phyloP scores from a whole-genome alignment of 371 early-diverging fungal genomes.

The Syncephalis fuscata region DNA sequence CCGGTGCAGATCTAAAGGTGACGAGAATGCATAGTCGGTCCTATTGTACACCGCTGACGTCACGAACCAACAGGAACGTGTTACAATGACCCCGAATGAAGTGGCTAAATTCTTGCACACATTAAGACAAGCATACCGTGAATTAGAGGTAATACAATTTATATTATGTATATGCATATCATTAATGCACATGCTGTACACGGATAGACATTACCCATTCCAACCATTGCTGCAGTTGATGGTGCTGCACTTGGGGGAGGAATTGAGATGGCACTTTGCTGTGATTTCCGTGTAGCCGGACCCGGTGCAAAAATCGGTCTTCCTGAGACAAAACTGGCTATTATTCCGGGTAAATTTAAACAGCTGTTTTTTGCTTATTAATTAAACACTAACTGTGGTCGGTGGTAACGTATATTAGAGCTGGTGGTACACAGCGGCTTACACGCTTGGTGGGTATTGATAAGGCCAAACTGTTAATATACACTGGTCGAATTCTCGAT shows the following conservation, averaged over 20 bases:
- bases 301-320: constrained; percentile 67
- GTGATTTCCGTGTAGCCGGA: constrained; percentile 80
- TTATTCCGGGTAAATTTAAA: constrained; percentile 92
- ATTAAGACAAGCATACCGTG: constrained; percentile 60
- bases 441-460: constrained; percentile 75
- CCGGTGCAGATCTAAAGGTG: constrained; percentile 93
- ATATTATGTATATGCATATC: background rate
- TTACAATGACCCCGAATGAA: constrained; percentile 63
- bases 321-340: constrained; percentile 88
- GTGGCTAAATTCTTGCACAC: constrained; percentile 69
- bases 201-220: constrained; percentile 58
- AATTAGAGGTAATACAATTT: constrained; percentile 44
- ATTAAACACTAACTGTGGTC: background rate
- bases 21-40: background rate
- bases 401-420: constrained; percentile 31
- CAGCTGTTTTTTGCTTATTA: constrained; percentile 3
- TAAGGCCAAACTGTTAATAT: constrained; percentile 86
- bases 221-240: constrained; percentile 91
- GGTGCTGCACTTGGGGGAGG: constrained; percentile 95
- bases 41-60: background rate
- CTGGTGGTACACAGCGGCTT: constrained; percentile 91
- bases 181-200: background rate
- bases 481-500: constrained; percentile 55
- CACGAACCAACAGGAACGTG: constrained; percentile 52
- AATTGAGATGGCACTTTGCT: constrained; percentile 80